These are phyloP conservation scores for Myrmaecium sp. DNA, from an alignment of 2,329 filamentous ascomycete species.

Conservation along the genomic window DNA sequence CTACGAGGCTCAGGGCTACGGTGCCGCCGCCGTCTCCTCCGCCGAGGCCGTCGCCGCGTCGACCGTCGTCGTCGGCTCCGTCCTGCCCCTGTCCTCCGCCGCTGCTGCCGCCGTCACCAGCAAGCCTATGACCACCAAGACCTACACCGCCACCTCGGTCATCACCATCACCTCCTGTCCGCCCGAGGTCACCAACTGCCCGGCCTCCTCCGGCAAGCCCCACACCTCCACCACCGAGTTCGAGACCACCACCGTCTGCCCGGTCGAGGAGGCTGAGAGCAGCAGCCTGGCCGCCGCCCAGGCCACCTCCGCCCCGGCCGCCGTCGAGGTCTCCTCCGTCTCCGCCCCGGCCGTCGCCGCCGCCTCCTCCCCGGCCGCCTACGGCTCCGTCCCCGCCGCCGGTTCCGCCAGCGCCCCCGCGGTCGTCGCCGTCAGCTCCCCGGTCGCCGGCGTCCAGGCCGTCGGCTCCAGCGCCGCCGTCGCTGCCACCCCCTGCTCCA, in stretches of 20 bases:
- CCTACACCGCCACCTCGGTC: constrained; percentile 4
- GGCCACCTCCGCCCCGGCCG: constrained; percentile 1
- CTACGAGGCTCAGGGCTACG: too few relatives aligned
- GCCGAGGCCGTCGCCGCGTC: constrained; percentile 5
- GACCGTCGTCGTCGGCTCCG: constrained; percentile 1
- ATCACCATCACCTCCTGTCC: constrained; percentile 5
- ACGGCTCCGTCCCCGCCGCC: neutral
- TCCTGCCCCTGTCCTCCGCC: neutral
- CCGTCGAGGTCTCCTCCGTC: constrained; percentile 4
- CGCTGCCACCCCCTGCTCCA: constrained; percentile 38
- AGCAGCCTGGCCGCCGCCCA: neutral
- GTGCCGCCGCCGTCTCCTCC: constrained; percentile 5
- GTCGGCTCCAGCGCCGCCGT: constrained; percentile 51
- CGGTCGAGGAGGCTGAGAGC: too few relatives aligned
- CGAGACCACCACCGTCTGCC: constrained; percentile 3
- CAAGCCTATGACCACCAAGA: too few relatives aligned
- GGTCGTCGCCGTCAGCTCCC: neutral
- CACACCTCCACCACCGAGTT: neutral
- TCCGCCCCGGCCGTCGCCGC: constrained; percentile 1
- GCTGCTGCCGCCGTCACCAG: constrained; percentile 5
- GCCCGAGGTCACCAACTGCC: constrained; percentile 7
- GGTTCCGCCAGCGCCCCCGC: constrained; percentile 1
- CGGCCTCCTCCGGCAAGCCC: constrained; percentile 4
- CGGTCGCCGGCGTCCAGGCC: constrained; percentile 35
- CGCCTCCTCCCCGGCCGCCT: constrained; percentile 1